Base-by-base conservation (phyloP, 495 filamentous ascomycete species). In the Penicillium verhagenii region DNA sequence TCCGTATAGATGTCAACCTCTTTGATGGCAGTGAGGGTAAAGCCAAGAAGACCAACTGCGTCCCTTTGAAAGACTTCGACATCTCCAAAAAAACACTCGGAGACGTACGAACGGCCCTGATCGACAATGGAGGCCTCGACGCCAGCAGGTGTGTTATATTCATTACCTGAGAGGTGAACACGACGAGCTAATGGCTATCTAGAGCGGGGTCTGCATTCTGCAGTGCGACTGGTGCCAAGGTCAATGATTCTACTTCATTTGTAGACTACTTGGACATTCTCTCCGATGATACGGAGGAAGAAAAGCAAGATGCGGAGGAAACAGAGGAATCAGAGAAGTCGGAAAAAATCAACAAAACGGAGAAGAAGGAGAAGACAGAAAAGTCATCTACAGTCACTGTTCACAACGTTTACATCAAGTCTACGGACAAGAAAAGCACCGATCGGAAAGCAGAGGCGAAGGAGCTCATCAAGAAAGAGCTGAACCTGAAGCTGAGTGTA, bases 231-330 rank as follows among this genome's bases (percentile, higher is more conserved):
- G 39, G 39, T 21, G 39, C 39, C 39, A 16, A 42, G 39, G 39
- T 42, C 39, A 42, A 42, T 42, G 39, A 42, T 11, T 42, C 39
- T 42, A 42, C 39, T 18, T 18, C 16, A 21, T 42, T 42, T 42
- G 39, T 21, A 42, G 39, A 42, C 39, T 42, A 42, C 39, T 42
- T 42, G 39, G 39, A 42, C 11, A 42, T 42, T 42, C 39, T 42
- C 39, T 42, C 39, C 39, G 39, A 42, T 10, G 6, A 42, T 42
- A 16, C 19, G n/a, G 39, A 42, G 39, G 19, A 10, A 16, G 39
- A 42, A 18, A 16, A 42, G 39, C 11, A 42, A 21, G 19, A 42
- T 14, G n/a, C 10, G 1, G 39, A 42, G 39, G 31, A 35, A 2
- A 35, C n/a, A n/a, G n/a, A 35, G 31, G 31, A 6, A 35, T n/a